Percentiles rank a stretch among this genome's conserved stretches.
phyloP scores from a whole-genome alignment of 2,329 filamentous ascomycete species.

The Colletotrichum somersetense region DNA sequence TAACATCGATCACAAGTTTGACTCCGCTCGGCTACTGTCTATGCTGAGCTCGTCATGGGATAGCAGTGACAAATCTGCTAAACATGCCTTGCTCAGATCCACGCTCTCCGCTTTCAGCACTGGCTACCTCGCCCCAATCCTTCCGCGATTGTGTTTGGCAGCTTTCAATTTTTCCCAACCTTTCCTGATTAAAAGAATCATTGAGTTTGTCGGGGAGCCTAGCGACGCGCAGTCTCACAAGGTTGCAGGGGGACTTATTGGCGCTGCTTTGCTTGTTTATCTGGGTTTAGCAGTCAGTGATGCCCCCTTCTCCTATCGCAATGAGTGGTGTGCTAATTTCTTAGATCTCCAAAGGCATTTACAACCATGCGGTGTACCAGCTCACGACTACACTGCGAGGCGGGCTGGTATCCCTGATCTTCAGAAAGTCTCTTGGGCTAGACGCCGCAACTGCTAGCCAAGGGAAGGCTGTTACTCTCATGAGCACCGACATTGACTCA shows the following conservation, averaged over 20 bases:
- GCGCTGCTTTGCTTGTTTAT: constrained; percentile 43
- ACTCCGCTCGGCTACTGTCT: background rate
- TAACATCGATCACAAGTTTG: background rate
- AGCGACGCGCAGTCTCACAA: background rate
- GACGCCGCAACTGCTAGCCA: constrained; percentile 34
- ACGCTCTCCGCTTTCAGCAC: background rate
- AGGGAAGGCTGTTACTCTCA: constrained; percentile 39
- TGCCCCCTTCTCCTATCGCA: background rate
- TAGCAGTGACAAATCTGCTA: background rate
- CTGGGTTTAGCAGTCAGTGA: constrained; percentile 41
- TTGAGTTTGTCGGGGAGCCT: constrained; percentile 20
- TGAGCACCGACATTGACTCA: constrained; percentile 42
- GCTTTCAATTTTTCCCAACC: constrained; percentile 32
- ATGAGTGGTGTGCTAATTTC: background rate
- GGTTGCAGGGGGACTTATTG: constrained; percentile 28
- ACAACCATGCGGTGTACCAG: constrained; percentile 43
- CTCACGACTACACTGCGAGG: constrained; percentile 45
- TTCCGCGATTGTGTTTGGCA: background rate
- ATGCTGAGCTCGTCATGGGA: background rate
- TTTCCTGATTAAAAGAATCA: constrained; percentile 36
- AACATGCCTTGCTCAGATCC: background rate
- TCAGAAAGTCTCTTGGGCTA: constrained; percentile 41
- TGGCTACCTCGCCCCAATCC: background rate
- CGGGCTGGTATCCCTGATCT: constrained; percentile 42
- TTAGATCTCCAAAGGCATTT: constrained; percentile 27